These are phyloP conservation scores for Lyophyllum semitale DNA, from an alignment of 768 basidiomycete species.

Conservation along the genomic window DNA sequence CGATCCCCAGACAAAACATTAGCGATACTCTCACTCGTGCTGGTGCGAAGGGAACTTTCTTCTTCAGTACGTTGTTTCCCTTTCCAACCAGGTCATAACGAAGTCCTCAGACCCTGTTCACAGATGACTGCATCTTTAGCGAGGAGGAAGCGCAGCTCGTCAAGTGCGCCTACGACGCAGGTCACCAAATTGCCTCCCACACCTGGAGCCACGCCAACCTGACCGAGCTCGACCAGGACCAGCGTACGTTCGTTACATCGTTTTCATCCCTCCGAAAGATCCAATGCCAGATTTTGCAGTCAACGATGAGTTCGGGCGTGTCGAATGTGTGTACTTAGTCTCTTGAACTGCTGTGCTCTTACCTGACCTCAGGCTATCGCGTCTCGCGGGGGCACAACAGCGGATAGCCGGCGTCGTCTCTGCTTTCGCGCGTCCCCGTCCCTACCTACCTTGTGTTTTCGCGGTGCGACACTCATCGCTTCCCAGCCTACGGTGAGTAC, in stretches of 20 bases:
- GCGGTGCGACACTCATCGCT: not conserved
- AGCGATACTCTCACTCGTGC: constrained; percentile 30
- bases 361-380: not conserved
- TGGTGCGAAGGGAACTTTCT: constrained; percentile 43
- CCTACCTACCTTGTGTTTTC: constrained; percentile 3
- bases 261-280: not conserved
- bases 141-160: constrained; percentile 23
- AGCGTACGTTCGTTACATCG: constrained; percentile 26
- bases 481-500: constrained; percentile 39
- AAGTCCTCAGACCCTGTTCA: not conserved
- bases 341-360: too few species aligned
- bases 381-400: constrained; percentile 40
- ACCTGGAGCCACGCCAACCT: constrained; percentile 45
- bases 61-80: constrained; percentile 5
- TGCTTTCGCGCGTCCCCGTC: constrained; percentile 44
- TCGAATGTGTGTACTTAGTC: constrained; percentile 32
- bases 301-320: constrained; percentile 36
- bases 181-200: constrained; percentile 47
- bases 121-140: constrained; percentile 40
- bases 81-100: not conserved
- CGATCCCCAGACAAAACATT: constrained; percentile 17
- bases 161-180: constrained; percentile 37
- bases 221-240: constrained; percentile 27
- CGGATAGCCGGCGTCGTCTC: constrained; percentile 38
- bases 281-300: constrained; percentile 21